Conservation (phyloP, 1,139 yeast genomes). For the Taphrina sp. region DNA sequence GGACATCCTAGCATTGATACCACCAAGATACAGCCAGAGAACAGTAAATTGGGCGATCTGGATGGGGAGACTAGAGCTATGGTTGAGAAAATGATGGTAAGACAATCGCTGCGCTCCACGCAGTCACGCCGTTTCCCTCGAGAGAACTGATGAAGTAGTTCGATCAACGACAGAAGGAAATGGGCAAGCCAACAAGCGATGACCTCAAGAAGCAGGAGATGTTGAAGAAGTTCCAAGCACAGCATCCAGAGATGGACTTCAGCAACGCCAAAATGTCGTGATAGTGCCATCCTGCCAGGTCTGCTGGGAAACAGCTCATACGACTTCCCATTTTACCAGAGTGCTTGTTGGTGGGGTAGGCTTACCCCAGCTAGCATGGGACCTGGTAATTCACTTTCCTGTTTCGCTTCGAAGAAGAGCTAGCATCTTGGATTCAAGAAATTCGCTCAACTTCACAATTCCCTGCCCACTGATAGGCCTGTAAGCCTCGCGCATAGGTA, state of each 20-base stretch:
- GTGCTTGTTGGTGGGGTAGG: too few species aligned
- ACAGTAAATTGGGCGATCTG: constrained; percentile 47
- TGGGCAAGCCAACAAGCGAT: constrained; percentile 46
- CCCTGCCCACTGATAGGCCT: constrained; percentile 28
- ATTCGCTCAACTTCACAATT: constrained; percentile 22
- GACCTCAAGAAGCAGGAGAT: constrained; percentile 45
- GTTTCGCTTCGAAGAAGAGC: constrained; percentile 1
- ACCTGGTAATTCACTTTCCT: constrained; percentile 7
- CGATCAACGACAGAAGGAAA: constrained; percentile 48
- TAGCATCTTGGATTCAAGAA: constrained; percentile 16
- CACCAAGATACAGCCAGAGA: constrained; percentile 48
- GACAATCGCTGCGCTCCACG: not conserved
- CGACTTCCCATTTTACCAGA: too few species aligned
- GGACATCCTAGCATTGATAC: constrained; percentile 50
- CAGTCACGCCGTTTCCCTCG: not conserved
- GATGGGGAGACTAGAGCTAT: constrained; percentile 50
- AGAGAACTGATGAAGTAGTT: constrained; percentile 37
- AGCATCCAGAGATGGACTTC: constrained; percentile 51
- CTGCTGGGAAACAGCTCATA: too few species aligned
- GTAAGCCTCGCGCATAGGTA: constrained; percentile 27
- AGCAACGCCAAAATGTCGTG: constrained; percentile 37
- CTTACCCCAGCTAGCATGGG: too few species aligned
- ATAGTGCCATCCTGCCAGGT: not conserved
- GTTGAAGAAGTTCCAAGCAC: constrained; percentile 47
- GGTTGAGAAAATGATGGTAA: constrained; percentile 52